Percentiles rank a stretch among this genome's conserved stretches.
Evolutionary conservation across 495 filamentous ascomycete species (phyloP).

Genomic region (Aspergillus saccharolyticus): DNA sequence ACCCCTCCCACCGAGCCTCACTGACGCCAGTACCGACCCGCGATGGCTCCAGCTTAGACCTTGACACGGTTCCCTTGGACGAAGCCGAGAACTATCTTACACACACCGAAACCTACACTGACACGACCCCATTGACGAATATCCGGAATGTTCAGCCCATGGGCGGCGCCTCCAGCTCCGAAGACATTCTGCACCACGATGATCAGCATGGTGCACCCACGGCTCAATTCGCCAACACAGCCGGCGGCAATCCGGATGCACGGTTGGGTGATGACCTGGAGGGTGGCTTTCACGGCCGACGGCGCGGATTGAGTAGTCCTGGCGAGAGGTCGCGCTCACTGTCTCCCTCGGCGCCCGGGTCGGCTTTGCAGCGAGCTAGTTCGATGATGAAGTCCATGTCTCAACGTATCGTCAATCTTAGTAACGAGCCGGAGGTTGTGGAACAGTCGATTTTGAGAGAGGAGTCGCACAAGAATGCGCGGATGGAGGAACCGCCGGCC

Average conservation of each 20-base stretch:
- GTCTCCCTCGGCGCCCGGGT: constrained; percentile 62
- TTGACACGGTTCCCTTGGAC: constrained; percentile 31
- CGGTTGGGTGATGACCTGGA: constrained; percentile 63
- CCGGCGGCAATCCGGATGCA: constrained; percentile 33
- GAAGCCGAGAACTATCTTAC: constrained; percentile 49
- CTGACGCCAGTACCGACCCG: constrained; percentile 18
- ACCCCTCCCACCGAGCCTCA: constrained; percentile 29
- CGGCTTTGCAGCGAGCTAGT: constrained; percentile 70
- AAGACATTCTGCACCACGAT: constrained; percentile 45
- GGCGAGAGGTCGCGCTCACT: constrained; percentile 51
- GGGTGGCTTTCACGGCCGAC: constrained; percentile 40
- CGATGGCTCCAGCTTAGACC: constrained; percentile 26
- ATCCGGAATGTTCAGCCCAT: constrained; percentile 60
- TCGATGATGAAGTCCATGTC: constrained; percentile 96
- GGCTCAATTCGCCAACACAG: constrained; percentile 35
- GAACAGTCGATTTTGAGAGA: constrained; percentile 70
- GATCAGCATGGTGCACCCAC: constrained; percentile 59
- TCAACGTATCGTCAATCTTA: constrained; percentile 94
- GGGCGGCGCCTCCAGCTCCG: constrained; percentile 49
- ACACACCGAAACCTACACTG: constrained; percentile 50
- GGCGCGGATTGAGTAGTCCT: constrained; percentile 48
- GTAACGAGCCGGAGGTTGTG: constrained; percentile 77
- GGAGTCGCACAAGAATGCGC: constrained; percentile 49
- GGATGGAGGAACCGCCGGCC: constrained; percentile 50
- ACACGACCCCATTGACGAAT: constrained; percentile 63